Base-by-base conservation (phyloP, 2,329 filamentous ascomycete genomes). In the Hymenoscyphus repandus region DNA sequence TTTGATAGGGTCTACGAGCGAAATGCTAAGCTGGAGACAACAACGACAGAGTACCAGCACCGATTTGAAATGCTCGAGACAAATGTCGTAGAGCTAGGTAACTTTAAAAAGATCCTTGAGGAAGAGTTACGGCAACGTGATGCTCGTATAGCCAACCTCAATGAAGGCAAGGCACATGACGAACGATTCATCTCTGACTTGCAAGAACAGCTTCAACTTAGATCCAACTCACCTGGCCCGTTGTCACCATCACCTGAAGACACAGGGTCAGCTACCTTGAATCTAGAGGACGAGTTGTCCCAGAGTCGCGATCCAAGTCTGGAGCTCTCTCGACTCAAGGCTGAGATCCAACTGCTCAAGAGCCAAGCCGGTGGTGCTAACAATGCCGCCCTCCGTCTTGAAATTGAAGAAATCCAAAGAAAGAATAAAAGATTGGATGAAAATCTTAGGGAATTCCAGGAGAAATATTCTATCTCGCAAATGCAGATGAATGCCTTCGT, bases 211-310 rank as follows among this genome's bases (percentile, higher is more conserved):
- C 38, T 62, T 15, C 55, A 50, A 34, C 57, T 52, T 12, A 50
- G 47, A 27, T 4, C 22, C 22, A 4, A 27, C 27, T 41, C 49
- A 1, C 39, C 51, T 18, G 55, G 49, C 18, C 37, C 36, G n/a
- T 52, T 47, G 30, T 51, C 52, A 10, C 58, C 61, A 13, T 58
- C 59, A 10, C 53, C 55, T 10, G 53, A 51, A 10, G 50, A 46
- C 17, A 47, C 38, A 27, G 22, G 22, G 9, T 33, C 46, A 41
- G 38, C 20, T 38, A 52, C 44, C 3, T 69, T 76, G 37, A 79
- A 69, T 52, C 74, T 85, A 7, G 80, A 83, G 64, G 77, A 83
- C 52, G 82, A 85, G 64, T 71, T 85, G 4, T 75, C 79, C 42
- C 57, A 60, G 41, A 59, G 51, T 33, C 54, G 57, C 22, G 58